Evolutionary conservation across 352 stramenopile genomes (phyloP).

Genomic region (Phytophthora syringae): DNA sequence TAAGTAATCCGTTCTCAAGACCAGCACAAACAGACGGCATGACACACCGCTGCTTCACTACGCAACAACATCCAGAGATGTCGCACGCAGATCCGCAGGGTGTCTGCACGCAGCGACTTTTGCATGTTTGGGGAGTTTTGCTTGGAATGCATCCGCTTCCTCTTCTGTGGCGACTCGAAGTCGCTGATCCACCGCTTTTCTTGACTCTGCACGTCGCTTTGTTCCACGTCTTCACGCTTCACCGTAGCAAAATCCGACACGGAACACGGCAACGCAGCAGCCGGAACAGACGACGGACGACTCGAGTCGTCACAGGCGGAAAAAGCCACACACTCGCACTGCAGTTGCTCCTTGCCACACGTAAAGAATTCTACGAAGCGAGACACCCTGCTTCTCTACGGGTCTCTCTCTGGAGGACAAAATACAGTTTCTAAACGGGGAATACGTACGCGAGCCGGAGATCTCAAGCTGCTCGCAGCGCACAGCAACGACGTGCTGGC

Average conservation of each 20-base stretch:
- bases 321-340: slow-evolving; percentile 19
- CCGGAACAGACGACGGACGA: slow-evolving; percentile 11
- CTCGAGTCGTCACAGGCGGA: slow-evolving; percentile 12
- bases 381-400: slow-evolving; percentile 32
- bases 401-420: too few species aligned
- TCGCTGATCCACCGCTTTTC: not conserved
- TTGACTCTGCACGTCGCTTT: not conserved
- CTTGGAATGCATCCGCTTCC: slow-evolving; percentile 20
- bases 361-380: slow-evolving; percentile 30
- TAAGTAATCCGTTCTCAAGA: slow-evolving; percentile 40
- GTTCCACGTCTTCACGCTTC: slow-evolving; percentile 23
- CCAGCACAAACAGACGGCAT: slow-evolving; percentile 76
- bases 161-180: slow-evolving; percentile 16
- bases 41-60: slow-evolving; percentile 58
- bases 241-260: slow-evolving; percentile 26
- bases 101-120: slow-evolving; percentile 92
- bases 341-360: slow-evolving; percentile 32
- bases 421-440: not conserved
- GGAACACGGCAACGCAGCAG: slow-evolving; percentile 18
- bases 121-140: slow-evolving; percentile 80
- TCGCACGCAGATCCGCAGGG: slow-evolving; percentile 51
- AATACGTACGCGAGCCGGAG: slow-evolving; percentile 95
- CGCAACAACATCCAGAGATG: slow-evolving; percentile 29
- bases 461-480: slow-evolving; percentile 99
- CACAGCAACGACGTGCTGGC: slow-evolving; percentile 98